Percentiles rank a stretch among this genome's conserved stretches.
Evolutionary conservation across 129 eudicot genomes (phyloP).

Genomic region (Rutidosis leptorrhynchoides): DNA sequence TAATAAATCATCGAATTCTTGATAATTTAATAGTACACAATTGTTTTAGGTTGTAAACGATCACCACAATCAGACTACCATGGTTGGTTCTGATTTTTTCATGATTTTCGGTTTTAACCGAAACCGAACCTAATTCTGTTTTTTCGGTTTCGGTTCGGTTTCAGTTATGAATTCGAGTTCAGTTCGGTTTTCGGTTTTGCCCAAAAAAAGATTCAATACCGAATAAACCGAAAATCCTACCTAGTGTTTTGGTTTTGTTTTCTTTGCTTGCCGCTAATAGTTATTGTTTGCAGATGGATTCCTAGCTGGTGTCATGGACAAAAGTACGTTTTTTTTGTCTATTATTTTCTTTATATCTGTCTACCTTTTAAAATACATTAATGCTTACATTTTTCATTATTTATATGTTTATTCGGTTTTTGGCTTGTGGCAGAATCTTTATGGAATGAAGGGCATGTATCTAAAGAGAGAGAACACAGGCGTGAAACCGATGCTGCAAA

Average conservation of each 20-base stretch:
- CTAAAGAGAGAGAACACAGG: constrained; percentile 72
- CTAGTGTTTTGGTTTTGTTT: not conserved
- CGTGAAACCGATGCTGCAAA: constrained; percentile 68
- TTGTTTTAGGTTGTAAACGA: no score
- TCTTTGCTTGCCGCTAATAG: not conserved
- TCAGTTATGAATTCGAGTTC: no score
- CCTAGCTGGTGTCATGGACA: constrained; percentile 94
- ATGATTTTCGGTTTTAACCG: no score
- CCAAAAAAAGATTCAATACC: no score
- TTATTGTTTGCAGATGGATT: constrained; percentile 76
- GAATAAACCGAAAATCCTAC: no score
- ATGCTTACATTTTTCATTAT: not conserved
- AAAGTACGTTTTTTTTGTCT: constrained; percentile 49
- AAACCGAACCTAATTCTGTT: no score
- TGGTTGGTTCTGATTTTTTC: no score
- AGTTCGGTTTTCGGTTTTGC: no score
- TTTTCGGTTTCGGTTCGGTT: no score
- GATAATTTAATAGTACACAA: no score
- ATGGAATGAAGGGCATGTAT: constrained; percentile 75
- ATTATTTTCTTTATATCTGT: not conserved
- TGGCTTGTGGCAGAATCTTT: constrained; percentile 59
- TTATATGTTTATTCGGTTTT: constrained; percentile 13
- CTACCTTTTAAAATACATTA: not conserved
- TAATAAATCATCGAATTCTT: no score
- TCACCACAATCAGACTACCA: no score